A percentile compares a stretch with the other conserved stretches of the same genome.
phyloP scores from a whole-genome alignment of 1,139 yeast species.

The Sporopachydermia cereana region DNA sequence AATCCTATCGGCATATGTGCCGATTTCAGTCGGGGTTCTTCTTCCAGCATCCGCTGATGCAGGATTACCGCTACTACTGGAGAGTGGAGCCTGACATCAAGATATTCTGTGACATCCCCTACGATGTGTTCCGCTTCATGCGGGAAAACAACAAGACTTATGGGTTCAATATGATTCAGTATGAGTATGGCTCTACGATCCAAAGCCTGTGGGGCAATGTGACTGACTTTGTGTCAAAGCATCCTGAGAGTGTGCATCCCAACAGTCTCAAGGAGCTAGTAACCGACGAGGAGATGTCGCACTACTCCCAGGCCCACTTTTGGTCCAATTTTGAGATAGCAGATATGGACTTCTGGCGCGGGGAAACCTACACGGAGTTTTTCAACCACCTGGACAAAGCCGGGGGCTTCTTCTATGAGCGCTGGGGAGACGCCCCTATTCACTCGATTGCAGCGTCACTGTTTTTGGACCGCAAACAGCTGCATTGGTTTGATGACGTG shows the following conservation, averaged over 20 bases:
- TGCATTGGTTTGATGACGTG: conserved; percentile 72
- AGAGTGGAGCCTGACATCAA: conserved; percentile 61
- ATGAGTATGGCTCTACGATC: conserved; percentile 47
- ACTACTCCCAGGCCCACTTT: conserved; percentile 76
- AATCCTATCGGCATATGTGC: conserved; percentile 64
- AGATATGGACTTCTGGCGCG: conserved; percentile 64
- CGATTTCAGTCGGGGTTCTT: conserved; percentile 65
- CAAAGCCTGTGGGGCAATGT: conserved; percentile 53
- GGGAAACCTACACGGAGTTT: conserved; percentile 51
- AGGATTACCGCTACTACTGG: conserved; percentile 62
- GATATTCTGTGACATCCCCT: conserved; percentile 52
- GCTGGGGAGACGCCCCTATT: conserved; percentile 96
- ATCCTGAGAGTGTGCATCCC: conserved; percentile 31
- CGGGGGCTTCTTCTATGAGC: conserved; percentile 86
- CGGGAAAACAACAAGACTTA: conserved; percentile 46
- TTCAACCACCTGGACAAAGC: conserved; percentile 61
- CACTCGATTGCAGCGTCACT: conserved; percentile 79
- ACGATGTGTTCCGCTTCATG: conserved; percentile 59
- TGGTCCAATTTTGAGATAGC: conserved; percentile 93
- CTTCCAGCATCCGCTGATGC: conserved; percentile 46
- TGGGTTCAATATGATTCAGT: conserved; percentile 53
- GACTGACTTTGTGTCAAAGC: conserved; percentile 35
- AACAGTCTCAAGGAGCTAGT: conserved; percentile 61
- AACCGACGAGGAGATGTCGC: conserved; percentile 50
- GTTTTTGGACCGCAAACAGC: conserved; percentile 48